Percentiles rank a stretch among this genome's conserved stretches.
Evolutionary conservation across 495 filamentous ascomycete genomes (phyloP).

Genomic region (Neurospora sp.): DNA sequence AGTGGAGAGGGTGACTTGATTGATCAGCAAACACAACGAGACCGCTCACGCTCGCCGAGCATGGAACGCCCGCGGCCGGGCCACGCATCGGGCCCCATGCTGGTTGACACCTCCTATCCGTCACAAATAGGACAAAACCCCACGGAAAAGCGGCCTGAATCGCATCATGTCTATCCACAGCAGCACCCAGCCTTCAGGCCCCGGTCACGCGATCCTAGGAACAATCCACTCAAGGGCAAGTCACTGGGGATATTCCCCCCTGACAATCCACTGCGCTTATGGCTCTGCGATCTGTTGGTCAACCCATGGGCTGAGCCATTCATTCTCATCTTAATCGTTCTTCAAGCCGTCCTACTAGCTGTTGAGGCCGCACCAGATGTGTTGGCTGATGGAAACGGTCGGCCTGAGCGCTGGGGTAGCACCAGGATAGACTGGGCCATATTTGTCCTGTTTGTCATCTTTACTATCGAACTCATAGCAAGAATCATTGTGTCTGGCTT

Average conservation of each 20-base stretch:
- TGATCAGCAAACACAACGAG: slow-evolving; percentile 61
- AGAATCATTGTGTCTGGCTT: slow-evolving; percentile 87
- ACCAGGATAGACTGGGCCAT: slow-evolving; percentile 68
- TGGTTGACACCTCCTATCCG: slow-evolving; percentile 41
- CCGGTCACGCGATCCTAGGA: slow-evolving; percentile 35
- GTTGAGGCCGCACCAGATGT: slow-evolving; percentile 68
- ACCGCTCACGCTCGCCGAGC: slow-evolving; percentile 47
- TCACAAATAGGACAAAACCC: slow-evolving; percentile 35
- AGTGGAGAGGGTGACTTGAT: slow-evolving; percentile 75
- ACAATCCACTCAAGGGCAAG: slow-evolving; percentile 81
- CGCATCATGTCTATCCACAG: slow-evolving; percentile 20
- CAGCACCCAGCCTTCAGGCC: slow-evolving; percentile 14
- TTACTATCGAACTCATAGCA: slow-evolving; percentile 74
- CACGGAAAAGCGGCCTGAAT: slow-evolving; percentile 35
- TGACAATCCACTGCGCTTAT: slow-evolving; percentile 60
- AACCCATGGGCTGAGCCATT: slow-evolving; percentile 79
- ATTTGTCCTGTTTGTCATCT: slow-evolving; percentile 77
- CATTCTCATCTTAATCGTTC: slow-evolving; percentile 76
- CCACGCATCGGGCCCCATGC: slow-evolving; percentile 38
- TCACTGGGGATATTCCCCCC: slow-evolving; percentile 78
- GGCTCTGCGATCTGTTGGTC: slow-evolving; percentile 79
- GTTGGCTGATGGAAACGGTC: slow-evolving; percentile 39
- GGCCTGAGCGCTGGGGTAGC: slow-evolving; percentile 50
- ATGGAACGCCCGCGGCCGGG: slow-evolving; percentile 25
- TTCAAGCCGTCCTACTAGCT: slow-evolving; percentile 78